A percentile compares a stretch with the other conserved stretches of the same genome.
Evolutionary conservation across 1,139 yeast genomes (phyloP).

Genomic region (Kluyveromyces sp.): DNA sequence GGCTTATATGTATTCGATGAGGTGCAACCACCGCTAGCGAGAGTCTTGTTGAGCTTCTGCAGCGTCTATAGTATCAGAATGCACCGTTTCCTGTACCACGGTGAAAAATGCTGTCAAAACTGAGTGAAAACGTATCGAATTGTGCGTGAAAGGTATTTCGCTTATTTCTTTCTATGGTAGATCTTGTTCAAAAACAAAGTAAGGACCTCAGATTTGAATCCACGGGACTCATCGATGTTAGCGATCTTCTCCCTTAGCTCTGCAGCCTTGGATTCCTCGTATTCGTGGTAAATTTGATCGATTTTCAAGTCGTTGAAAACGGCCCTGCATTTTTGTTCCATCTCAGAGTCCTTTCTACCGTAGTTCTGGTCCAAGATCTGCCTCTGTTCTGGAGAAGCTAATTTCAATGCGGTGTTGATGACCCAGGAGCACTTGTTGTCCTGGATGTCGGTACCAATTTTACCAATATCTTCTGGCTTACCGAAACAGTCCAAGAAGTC

Average conservation of each 20-base stretch:
- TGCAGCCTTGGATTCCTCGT: slow-evolving; percentile 71
- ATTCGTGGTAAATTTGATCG: slow-evolving; percentile 62
- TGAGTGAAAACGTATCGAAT: no score
- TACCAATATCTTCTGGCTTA: slow-evolving; percentile 94
- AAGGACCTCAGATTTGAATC: slow-evolving; percentile 81
- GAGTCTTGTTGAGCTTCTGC: not conserved
- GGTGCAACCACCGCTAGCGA: no score
- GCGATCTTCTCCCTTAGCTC: slow-evolving; percentile 61
- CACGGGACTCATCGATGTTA: slow-evolving; percentile 77
- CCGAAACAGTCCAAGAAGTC: slow-evolving; percentile 97
- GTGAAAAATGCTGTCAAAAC: no score
- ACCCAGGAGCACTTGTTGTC: slow-evolving; percentile 99
- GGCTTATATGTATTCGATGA: not conserved
- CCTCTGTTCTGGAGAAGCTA: slow-evolving; percentile 78
- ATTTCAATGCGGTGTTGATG: slow-evolving; percentile 81
- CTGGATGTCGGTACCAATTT: slow-evolving; percentile 96
- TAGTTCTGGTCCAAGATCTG: slow-evolving; percentile 75
- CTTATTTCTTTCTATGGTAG: slow-evolving; percentile 83
- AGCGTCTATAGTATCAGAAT: no score
- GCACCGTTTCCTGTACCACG: no score
- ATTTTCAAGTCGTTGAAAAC: slow-evolving; percentile 71
- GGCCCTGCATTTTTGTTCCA: slow-evolving; percentile 67
- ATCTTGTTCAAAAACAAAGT: slow-evolving; percentile 81
- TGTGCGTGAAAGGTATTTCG: not conserved
- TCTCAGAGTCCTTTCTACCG: slow-evolving; percentile 68